These are phyloP conservation scores for Rhizophagus prolifer DNA, from an alignment of 192 early-diverging fungal species.

Conservation along the genomic window DNA sequence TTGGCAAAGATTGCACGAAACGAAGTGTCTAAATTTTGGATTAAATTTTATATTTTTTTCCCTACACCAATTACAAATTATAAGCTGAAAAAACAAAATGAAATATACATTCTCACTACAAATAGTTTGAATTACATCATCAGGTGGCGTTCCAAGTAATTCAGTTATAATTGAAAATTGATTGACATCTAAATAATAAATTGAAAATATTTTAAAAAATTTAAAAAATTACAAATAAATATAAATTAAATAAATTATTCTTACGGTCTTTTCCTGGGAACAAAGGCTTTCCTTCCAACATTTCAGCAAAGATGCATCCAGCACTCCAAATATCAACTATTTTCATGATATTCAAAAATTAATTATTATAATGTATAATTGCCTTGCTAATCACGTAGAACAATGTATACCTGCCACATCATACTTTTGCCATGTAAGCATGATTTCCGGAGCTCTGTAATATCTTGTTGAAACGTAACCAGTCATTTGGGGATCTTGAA, in stretches of 20 bases:
- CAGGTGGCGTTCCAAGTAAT: constrained; percentile 88
- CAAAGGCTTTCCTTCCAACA: constrained; percentile 92
- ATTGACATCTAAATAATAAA: constrained; percentile 67
- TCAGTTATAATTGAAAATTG: constrained; percentile 96
- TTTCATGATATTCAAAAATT: background rate
- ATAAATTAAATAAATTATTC: constrained; percentile 33
- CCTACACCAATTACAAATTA: no score
- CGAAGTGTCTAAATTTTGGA: constrained; percentile 64
- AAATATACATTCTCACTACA: constrained; percentile 80
- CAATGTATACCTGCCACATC: constrained; percentile 67
- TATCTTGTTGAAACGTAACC: constrained; percentile 97
- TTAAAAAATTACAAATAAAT: constrained; percentile 6
- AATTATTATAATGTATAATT: no score
- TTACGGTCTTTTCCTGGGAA: constrained; percentile 94
- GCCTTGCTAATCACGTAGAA: no score
- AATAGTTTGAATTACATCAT: constrained; percentile 89
- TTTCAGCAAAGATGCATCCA: constrained; percentile 94
- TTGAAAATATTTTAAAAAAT: background rate
- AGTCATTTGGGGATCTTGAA: constrained; percentile 95
- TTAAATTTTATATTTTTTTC: background rate
- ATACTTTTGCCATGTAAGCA: constrained; percentile 98
- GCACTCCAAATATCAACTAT: constrained; percentile 92
- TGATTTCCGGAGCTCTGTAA: constrained; percentile 98
- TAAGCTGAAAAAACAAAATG: background rate
- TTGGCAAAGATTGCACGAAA: constrained; percentile 87